Evolutionary conservation across 2,329 filamentous ascomycete genomes (phyloP).

Genomic region (Fusarium luffae): DNA sequence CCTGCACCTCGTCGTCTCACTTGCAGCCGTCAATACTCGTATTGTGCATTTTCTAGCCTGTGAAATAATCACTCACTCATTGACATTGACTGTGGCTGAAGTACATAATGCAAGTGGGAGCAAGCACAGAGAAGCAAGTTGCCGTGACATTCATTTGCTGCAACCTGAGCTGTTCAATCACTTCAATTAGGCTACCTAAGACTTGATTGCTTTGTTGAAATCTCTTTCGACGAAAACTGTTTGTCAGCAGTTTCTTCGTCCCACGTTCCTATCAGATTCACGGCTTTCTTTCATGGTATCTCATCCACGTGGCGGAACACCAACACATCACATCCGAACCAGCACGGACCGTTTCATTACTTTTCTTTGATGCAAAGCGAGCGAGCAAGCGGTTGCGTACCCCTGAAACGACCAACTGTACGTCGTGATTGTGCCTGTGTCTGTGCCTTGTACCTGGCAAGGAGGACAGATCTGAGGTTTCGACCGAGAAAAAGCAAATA

Average conservation of each 20-base stretch:
- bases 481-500: conserved; percentile 39
- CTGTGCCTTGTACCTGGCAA: conserved; percentile 17
- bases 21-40: conserved; percentile 21
- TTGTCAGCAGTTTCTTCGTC: conserved; percentile 20
- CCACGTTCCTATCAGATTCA: conserved; percentile 17
- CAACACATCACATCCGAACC: conserved; percentile 16
- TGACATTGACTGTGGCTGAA: conserved; percentile 24
- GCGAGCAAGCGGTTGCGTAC: not conserved
- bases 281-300: conserved; percentile 17
- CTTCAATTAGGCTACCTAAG: not conserved
- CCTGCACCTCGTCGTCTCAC: conserved; percentile 23
- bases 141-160: conserved; percentile 25
- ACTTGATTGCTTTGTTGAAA: not conserved
- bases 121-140: conserved; percentile 29
- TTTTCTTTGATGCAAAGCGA: conserved; percentile 19
- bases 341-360: conserved; percentile 30
- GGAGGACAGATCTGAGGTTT: conserved; percentile 29
- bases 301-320: conserved; percentile 42
- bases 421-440: not conserved
- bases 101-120: conserved; percentile 17
- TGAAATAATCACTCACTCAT: conserved; percentile 26
- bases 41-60: conserved; percentile 6
- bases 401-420: conserved; percentile 25
- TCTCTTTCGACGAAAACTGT: conserved; percentile 1
- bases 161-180: conserved; percentile 10